phyloP scores from a whole-genome alignment of 208 protist genomes.

The Zelonia costaricensis region DNA sequence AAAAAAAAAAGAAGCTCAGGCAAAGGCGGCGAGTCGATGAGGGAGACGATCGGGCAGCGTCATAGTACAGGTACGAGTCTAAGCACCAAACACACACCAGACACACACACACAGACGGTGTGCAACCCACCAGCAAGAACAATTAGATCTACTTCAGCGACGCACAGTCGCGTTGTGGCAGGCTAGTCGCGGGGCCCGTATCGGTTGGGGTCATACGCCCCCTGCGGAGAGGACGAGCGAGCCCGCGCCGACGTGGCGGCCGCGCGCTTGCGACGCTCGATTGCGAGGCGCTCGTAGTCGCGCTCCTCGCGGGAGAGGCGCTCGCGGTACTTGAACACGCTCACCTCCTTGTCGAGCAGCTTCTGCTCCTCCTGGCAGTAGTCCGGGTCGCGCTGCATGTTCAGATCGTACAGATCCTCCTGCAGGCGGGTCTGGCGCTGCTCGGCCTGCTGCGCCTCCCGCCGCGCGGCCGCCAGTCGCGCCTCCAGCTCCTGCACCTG shows the following conservation, averaged over 20 bases:
- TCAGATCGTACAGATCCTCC: slow-evolving; percentile 57
- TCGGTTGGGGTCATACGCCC: slow-evolving; percentile 20
- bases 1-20: not conserved
- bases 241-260: slow-evolving; percentile 11
- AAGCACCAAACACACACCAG: not conserved
- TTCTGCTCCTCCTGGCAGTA: slow-evolving; percentile 65
- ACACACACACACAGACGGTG: not conserved
- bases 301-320: slow-evolving; percentile 62
- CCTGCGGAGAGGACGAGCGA: slow-evolving; percentile 20
- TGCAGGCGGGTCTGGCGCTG: slow-evolving; percentile 41
- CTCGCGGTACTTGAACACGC: slow-evolving; percentile 75
- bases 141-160: not conserved
- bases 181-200: slow-evolving; percentile 29
- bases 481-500: slow-evolving; percentile 54
- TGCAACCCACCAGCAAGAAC: no score
- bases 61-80: not conserved
- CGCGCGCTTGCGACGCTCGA: slow-evolving; percentile 51
- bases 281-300: slow-evolving; percentile 73
- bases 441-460: slow-evolving; percentile 34
- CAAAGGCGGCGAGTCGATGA: not conserved
- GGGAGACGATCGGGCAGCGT: not conserved
- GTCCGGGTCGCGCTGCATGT: slow-evolving; percentile 37
- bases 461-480: slow-evolving; percentile 38
- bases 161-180: not conserved
- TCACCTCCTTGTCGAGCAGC: slow-evolving; percentile 82